A percentile compares a stretch with the other conserved stretches of the same genome.
Conservation (phyloP, 306 rosid species). For the Mimosa pudica region DNA sequence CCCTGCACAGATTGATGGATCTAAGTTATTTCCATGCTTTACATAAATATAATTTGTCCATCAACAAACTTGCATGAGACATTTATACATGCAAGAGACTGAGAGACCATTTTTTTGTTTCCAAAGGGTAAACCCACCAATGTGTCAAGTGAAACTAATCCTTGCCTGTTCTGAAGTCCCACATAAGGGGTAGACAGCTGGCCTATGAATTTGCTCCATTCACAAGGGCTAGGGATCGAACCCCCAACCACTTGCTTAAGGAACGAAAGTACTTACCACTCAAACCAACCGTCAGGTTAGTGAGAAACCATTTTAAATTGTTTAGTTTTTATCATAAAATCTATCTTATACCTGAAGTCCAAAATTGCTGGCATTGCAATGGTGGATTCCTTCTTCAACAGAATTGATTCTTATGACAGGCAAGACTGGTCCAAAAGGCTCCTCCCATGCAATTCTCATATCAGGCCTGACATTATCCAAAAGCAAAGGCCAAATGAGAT, state of each 20-base stretch:
- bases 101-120: background rate
- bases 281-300: too few species aligned
- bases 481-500: slow-evolving; percentile 95
- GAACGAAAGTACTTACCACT: too few species aligned
- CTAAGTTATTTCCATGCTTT: slow-evolving; percentile 14
- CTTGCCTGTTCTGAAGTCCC: too few species aligned
- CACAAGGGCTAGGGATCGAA: too few species aligned
- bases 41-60: background rate
- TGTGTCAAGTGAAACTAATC: too few species aligned
- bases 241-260: too few species aligned
- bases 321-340: background rate
- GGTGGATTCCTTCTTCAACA: slow-evolving; percentile 96
- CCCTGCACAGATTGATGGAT: slow-evolving; percentile 55
- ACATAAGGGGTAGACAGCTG: too few species aligned
- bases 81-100: background rate
- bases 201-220: too few species aligned
- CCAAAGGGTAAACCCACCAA: too few species aligned
- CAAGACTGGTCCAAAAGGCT: slow-evolving; percentile 93
- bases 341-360: slow-evolving; percentile 81
- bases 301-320: background rate
- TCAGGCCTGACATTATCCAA: slow-evolving; percentile 88
- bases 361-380: slow-evolving; percentile 97
- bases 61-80: background rate
- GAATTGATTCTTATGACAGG: slow-evolving; percentile 86
- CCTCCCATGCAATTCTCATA: slow-evolving; percentile 99